Evolutionary conservation across 371 early-diverging fungal genomes (phyloP).

Genomic region (Mucor racemosus): DNA sequence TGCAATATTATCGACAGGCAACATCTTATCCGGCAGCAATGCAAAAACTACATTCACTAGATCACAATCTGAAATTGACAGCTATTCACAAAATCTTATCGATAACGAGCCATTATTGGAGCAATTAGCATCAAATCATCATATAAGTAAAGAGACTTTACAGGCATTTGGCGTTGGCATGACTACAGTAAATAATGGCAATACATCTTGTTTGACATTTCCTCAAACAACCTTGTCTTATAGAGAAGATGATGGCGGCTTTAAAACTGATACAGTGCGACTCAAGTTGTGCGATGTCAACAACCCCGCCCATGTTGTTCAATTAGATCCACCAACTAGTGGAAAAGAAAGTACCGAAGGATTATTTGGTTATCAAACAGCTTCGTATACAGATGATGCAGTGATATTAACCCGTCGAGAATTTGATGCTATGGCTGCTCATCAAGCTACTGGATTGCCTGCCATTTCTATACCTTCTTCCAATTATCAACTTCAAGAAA

Average conservation of each 20-base stretch:
- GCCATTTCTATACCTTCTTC: conserved; percentile 59
- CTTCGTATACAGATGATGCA: conserved; percentile 37
- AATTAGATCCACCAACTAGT: conserved; percentile 37
- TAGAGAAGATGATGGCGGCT: conserved; percentile 4
- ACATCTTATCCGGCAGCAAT: background rate
- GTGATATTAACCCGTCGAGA: conserved; percentile 66
- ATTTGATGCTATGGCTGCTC: conserved; percentile 75
- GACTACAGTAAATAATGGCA: background rate
- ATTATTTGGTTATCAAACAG: conserved; percentile 71
- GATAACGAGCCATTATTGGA: conserved; percentile 24
- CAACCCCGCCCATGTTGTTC: conserved; percentile 12
- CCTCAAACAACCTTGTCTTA: conserved; percentile 45
- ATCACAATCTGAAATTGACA: conserved; percentile 34
- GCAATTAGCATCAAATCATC: conserved; percentile 20
- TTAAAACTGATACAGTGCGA: conserved; percentile 33
- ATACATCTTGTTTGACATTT: conserved; percentile 41
- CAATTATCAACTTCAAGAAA: conserved; percentile 66
- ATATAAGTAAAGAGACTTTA: conserved; percentile 28
- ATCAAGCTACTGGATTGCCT: conserved; percentile 70
- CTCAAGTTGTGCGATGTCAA: conserved; percentile 43
- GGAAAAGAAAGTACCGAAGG: conserved; percentile 41
- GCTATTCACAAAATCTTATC: conserved; percentile 20
- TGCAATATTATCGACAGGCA: conserved; percentile 14
- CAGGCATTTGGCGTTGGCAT: conserved; percentile 41
- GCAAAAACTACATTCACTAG: conserved; percentile 19